Base-by-base conservation (phyloP, 352 stramenopile genomes). In the Globisporangium mamillatum region DNA sequence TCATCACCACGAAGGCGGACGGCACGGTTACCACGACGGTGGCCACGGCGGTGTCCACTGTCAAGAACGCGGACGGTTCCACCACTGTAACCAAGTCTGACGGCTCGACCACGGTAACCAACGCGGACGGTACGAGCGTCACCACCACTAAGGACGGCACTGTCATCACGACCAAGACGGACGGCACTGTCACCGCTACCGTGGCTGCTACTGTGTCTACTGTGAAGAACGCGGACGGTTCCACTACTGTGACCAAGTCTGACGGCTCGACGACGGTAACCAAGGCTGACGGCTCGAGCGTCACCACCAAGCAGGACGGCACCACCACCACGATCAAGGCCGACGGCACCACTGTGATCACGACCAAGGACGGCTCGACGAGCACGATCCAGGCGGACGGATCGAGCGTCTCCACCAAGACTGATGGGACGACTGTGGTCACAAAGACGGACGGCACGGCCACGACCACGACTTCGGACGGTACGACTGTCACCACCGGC, bases 221-320 rank as follows among this genome's bases (percentile, higher is more conserved):
- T 24, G 22, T 0, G 22, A 66, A 63, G 25, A 64, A 58, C 27
- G 48, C 75, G 12, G 73, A 73, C n/a, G 64, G 64, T 6, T 63
- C 54, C 1, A 76, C 64, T 27, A 66, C 29, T 0, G 60, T 73
- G 20, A 67, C 65, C 24, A 63, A 70, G 8, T 54, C 67, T 36
- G 66, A 68, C 2, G 48, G 55, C 0, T 67, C 63, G 16, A 63
- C 65, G 20, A 75, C 70, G 20, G 64, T 56, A n/a, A 64, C 68
- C 4, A 48, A 58, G 14, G 52, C 38, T 1, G 63, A 69, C 6
- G 58, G 66, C 48, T 71, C 53, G 5, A 36, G 18, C 8, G 53
- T 69, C 8, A 69, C 56, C n/a, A 64, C 56, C 8, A 54, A 27
- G 9, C 34, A 44, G 22, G 58, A 68, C n/a, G 60, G 62, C 8